Percentiles rank a stretch among this genome's conserved stretches.
Conservation (phyloP, 345 rosid species). For the Tarenaya hassleriana region DNA sequence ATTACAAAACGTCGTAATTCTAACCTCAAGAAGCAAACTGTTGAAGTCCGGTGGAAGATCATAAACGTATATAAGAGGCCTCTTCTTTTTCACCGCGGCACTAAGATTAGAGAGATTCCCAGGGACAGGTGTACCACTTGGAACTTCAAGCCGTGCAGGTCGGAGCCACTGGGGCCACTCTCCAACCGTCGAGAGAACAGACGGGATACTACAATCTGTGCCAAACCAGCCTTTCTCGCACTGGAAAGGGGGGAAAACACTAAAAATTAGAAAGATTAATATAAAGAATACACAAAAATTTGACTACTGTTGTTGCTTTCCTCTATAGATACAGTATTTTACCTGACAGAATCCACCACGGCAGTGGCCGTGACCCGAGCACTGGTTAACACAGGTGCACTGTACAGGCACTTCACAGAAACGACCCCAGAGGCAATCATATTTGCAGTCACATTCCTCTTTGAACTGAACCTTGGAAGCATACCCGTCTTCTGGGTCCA, state of each 20-base stretch:
- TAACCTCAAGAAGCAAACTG: constrained; percentile 92
- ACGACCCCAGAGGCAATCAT: constrained; percentile 75
- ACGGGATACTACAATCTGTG: constrained; percentile 83
- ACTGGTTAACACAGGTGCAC: constrained; percentile 77
- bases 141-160: constrained; percentile 75
- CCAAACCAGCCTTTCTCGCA: constrained; percentile 92
- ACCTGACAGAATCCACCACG: constrained; percentile 98
- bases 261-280: neutral
- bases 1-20: constrained; percentile 19
- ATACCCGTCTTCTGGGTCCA: constrained; percentile 78
- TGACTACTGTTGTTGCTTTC: neutral
- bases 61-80: constrained; percentile 90
- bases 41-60: constrained; percentile 92
- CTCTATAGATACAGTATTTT: constrained; percentile 1
- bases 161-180: constrained; percentile 94
- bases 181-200: constrained; percentile 58
- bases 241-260: constrained; percentile 31
- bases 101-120: constrained; percentile 48
- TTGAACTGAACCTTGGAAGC: constrained; percentile 49
- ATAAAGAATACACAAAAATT: constrained; percentile 1
- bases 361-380: constrained; percentile 83
- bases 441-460: constrained; percentile 93
- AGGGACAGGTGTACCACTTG: constrained; percentile 30
- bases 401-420: constrained; percentile 85
- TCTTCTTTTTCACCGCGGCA: constrained; percentile 61